Conservation (phyloP, 139 green algal genomes). For the Coccomyxa sp. region DNA sequence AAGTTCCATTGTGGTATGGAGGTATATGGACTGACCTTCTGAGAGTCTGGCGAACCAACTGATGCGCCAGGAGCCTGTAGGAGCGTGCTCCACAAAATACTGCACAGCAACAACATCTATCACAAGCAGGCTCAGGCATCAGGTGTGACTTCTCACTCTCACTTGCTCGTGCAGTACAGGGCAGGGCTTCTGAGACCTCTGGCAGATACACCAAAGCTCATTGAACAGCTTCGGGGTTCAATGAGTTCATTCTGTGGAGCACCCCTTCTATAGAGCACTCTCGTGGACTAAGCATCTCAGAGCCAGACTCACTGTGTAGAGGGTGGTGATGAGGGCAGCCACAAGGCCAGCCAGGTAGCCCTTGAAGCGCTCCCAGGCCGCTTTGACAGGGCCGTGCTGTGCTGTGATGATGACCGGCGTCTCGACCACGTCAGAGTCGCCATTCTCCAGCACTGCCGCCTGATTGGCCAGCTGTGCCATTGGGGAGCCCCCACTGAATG, state of each 20-base stretch:
- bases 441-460: not conserved
- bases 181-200: not conserved
- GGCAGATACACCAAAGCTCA: too few relatives aligned
- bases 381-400: not conserved
- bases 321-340: conserved; percentile 60
- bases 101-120: conserved; percentile 13
- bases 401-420: not conserved
- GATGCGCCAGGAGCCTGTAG: conserved; percentile 45
- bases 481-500: not conserved
- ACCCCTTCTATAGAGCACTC: not conserved
- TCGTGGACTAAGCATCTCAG: not conserved
- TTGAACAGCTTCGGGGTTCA: too few relatives aligned
- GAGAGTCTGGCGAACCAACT: conserved; percentile 38
- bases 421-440: not conserved
- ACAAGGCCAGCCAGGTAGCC: conserved; percentile 56
- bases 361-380: conserved; percentile 39
- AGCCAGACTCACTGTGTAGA: conserved; percentile 39
- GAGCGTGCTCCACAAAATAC: conserved; percentile 72
- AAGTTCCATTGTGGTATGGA: too few relatives aligned
- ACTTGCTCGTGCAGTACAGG: not conserved
- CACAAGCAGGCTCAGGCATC: not conserved
- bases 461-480: not conserved
- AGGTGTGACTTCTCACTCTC: not conserved
- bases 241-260: too few relatives aligned
- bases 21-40: conserved; percentile 2